Conservation (phyloP, 73 alveolate species). For the Tetrahymena elliotti region DNA sequence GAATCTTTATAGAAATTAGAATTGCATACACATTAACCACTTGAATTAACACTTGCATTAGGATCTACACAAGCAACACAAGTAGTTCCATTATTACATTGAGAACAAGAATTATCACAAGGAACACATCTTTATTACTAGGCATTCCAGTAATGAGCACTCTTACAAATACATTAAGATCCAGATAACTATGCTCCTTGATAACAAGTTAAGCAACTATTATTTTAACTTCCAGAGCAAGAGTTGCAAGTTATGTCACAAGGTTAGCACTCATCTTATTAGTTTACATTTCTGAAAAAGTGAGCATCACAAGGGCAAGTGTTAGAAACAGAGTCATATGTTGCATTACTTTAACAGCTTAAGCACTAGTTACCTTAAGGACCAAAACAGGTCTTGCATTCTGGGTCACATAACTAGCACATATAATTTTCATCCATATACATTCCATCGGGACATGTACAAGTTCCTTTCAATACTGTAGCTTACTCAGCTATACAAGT, state of each 20-base stretch:
- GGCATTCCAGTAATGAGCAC: neutral
- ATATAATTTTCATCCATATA: neutral
- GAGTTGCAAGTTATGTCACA: neutral
- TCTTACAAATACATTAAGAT: neutral
- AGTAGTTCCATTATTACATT: neutral
- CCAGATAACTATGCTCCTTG: neutral
- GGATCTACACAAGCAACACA: neutral
- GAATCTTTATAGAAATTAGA: neutral
- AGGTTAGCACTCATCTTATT: neutral
- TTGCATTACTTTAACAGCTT: neutral
- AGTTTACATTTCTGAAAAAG: neutral
- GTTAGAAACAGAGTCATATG: neutral
- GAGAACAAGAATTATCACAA: neutral
- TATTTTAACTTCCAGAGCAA: neutral
- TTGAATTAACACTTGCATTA: neutral
- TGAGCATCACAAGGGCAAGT: neutral
- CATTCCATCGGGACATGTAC: neutral
- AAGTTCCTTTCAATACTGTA: neutral
- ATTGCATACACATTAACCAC: neutral
- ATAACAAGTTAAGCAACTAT: neutral
- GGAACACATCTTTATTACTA: neutral
- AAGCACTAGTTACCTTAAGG: neutral
- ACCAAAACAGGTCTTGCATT: neutral
- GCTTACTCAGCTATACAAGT: neutral
- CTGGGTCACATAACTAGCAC: neutral